These are phyloP conservation scores for Postia placenta DNA, from an alignment of 768 basidiomycete genomes.

Conservation along the genomic window DNA sequence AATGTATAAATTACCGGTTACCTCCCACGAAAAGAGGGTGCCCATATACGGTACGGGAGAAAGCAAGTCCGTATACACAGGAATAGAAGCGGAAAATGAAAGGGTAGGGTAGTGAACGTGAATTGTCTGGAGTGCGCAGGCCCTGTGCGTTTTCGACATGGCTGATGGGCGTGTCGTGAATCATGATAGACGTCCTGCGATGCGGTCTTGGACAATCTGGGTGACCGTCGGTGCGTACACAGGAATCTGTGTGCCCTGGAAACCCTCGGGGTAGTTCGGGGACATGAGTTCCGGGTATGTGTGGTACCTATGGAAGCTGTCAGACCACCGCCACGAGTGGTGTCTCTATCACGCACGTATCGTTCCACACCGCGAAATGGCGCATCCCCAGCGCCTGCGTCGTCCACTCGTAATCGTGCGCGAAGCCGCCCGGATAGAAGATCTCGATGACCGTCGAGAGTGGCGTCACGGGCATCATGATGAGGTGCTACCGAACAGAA, in stretches of 20 bases:
- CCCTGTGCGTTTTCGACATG: no score
- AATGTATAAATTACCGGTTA: neutral
- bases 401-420: slow-evolving; percentile 87
- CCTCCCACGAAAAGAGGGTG: neutral
- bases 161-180: neutral
- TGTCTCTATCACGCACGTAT: slow-evolving; percentile 42
- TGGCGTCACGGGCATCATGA: slow-evolving; percentile 74
- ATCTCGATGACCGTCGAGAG: slow-evolving; percentile 82
- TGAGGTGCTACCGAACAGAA: slow-evolving; percentile 41
- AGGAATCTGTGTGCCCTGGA: slow-evolving; percentile 76
- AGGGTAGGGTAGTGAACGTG: neutral
- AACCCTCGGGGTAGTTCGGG: slow-evolving; percentile 76
- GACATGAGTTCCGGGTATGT: slow-evolving; percentile 40
- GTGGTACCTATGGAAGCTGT: slow-evolving; percentile 23
- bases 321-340: neutral
- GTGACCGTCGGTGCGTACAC: slow-evolving; percentile 61
- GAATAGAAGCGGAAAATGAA: neutral
- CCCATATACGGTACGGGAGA: neutral
- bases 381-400: slow-evolving; percentile 63
- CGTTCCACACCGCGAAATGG: slow-evolving; percentile 79
- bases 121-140: no score
- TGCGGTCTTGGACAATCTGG: slow-evolving; percentile 65
- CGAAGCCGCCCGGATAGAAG: slow-evolving; percentile 75
- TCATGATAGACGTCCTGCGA: slow-evolving; percentile 29
- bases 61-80: no score